Conservation (phyloP, 306 rosid genomes). For the Arachis stenosperma region DNA sequence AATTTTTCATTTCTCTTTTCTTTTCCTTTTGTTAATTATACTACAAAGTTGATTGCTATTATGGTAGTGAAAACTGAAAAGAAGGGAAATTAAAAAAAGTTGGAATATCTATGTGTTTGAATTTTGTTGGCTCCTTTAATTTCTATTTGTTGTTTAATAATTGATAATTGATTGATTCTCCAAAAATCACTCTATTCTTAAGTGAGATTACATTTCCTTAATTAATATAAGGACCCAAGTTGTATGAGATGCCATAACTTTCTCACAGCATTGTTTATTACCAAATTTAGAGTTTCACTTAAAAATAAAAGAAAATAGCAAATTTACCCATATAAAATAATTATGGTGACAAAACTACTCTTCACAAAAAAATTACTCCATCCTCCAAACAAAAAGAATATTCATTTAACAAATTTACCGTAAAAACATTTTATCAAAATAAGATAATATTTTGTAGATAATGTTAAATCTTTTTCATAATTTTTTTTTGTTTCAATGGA, state of each 20-base stretch:
- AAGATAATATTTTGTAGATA: no score
- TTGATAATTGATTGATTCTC: background rate
- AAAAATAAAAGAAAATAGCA: background rate
- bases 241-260: slow-evolving; percentile 17
- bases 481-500: no score
- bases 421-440: no score
- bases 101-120: background rate
- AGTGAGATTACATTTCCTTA: slow-evolving; percentile 3
- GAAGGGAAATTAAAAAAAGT: no score
- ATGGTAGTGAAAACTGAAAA: background rate
- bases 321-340: no score
- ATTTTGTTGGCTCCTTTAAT: background rate
- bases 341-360: no score
- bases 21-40: background rate
- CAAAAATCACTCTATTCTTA: background rate
- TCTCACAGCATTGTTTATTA: background rate
- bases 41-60: background rate
- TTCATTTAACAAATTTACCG: no score
- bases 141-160: background rate
- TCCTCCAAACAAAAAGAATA: no score
- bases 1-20: background rate
- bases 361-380: no score
- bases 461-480: no score
- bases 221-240: background rate
- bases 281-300: background rate